A percentile compares a stretch with the other conserved stretches of the same genome.
Conservation (phyloP, 805 yeast genomes). For the Jamesozyma jinghongensis region DNA sequence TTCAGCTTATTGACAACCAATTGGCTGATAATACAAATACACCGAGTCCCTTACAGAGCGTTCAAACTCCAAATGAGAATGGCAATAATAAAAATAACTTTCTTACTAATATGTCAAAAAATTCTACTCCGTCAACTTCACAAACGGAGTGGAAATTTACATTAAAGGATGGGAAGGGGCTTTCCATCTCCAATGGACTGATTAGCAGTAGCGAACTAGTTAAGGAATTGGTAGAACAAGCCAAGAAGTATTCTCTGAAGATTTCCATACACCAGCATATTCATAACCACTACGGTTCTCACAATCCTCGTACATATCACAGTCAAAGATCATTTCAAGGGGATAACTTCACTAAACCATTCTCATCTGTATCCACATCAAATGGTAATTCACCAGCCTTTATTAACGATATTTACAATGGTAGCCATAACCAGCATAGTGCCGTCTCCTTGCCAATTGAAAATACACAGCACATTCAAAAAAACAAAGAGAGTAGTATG, state of each 20-base stretch:
- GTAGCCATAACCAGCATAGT: background rate
- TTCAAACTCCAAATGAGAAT: background rate
- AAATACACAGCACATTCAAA: no score
- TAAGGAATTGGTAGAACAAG: constrained; percentile 49
- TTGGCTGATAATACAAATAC: background rate
- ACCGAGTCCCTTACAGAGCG: background rate
- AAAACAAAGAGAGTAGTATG: background rate
- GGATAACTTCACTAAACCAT: background rate
- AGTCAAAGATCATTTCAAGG: background rate
- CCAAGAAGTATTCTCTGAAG: constrained; percentile 46
- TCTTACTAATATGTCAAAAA: background rate
- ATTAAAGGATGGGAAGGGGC: constrained; percentile 37
- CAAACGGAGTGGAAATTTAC: constrained; percentile 57
- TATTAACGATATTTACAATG: background rate
- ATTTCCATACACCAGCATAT: constrained; percentile 79
- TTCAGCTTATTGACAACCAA: background rate
- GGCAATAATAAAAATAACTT: background rate
- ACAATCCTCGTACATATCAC: background rate
- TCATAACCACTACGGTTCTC: constrained; percentile 55
- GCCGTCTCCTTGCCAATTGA: no score
- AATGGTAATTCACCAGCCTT: background rate
- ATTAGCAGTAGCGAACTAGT: constrained; percentile 48
- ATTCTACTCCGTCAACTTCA: constrained; percentile 5
- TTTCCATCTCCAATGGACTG: constrained; percentile 41
- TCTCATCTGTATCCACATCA: background rate